phyloP scores from a whole-genome alignment of 169 alveolate genomes.

The Plasmodium gonderi region DNA sequence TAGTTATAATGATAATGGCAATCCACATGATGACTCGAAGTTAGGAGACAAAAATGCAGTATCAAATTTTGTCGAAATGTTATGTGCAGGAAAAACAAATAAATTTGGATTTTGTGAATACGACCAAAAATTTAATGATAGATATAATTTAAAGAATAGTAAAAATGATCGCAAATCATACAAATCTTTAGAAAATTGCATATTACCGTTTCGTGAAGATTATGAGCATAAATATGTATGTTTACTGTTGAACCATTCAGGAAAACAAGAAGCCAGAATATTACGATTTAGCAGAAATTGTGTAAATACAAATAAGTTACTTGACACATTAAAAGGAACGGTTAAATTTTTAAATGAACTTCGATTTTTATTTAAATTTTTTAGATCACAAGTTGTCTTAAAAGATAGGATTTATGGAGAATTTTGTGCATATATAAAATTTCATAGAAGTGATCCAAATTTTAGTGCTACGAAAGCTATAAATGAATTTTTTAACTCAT shows the following conservation, averaged over 20 bases:
- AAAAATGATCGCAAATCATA: conserved; percentile 30
- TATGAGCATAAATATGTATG: conserved; percentile 39
- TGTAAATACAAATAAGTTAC: conserved; percentile 50
- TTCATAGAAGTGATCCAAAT: conserved; percentile 62
- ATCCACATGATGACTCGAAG: background rate
- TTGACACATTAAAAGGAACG: conserved; percentile 67
- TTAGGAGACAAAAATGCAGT: conserved; percentile 34
- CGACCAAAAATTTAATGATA: conserved; percentile 68
- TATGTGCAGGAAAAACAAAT: conserved; percentile 68
- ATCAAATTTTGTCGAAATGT: conserved; percentile 69
- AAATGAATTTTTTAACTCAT: conserved; percentile 70
- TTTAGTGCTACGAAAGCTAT: conserved; percentile 71
- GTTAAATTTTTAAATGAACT: conserved; percentile 58
- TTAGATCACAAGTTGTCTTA: conserved; percentile 61
- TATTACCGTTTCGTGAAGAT: conserved; percentile 55
- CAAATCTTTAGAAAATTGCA: conserved; percentile 31
- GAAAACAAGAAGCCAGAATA: conserved; percentile 42
- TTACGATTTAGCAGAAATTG: conserved; percentile 62
- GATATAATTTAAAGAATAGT: conserved; percentile 43
- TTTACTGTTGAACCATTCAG: conserved; percentile 24
- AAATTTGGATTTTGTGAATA: conserved; percentile 70
- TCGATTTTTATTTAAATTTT: conserved; percentile 45
- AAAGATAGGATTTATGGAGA: conserved; percentile 52
- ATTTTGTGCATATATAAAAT: conserved; percentile 67
- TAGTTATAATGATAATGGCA: background rate